Evolutionary conservation across 352 stramenopile genomes (phyloP).

Genomic region (Phytopythium boreale): DNA sequence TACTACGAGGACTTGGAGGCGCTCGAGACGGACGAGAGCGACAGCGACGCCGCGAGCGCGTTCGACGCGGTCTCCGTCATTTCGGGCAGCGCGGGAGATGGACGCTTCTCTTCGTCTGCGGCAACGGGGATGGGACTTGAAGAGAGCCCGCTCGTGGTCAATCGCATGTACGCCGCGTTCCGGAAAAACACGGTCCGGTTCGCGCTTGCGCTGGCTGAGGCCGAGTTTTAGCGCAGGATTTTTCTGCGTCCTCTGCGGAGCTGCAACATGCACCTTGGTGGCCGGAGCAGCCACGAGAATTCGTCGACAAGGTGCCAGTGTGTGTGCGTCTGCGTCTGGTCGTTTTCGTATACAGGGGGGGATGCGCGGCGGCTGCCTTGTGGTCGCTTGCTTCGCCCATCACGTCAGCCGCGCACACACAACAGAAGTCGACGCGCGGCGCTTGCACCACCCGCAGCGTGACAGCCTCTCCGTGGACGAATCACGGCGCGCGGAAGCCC

Average conservation of each 20-base stretch:
- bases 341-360: slow-evolving; percentile 9
- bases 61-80: background rate
- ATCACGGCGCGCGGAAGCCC: background rate
- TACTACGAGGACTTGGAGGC: slow-evolving; percentile 22
- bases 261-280: background rate
- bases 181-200: slow-evolving; percentile 77
- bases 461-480: slow-evolving; percentile 5
- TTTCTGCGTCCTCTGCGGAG: background rate
- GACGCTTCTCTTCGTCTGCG: background rate
- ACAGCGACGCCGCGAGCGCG: slow-evolving; percentile 9
- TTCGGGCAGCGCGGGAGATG: background rate
- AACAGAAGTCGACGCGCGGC: background rate
- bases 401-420: slow-evolving; percentile 1
- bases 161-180: slow-evolving; percentile 80
- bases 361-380: background rate
- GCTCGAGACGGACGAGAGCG: slow-evolving; percentile 13
- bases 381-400: background rate
- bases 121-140: slow-evolving; percentile 30
- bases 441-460: background rate
- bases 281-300: background rate
- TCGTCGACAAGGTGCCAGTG: background rate
- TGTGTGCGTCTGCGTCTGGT: background rate
- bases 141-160: slow-evolving; percentile 66
- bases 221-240: slow-evolving; percentile 52
- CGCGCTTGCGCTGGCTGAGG: slow-evolving; percentile 61